Conservation (phyloP, 164 flowering plant genomes). For the Pachysandra terminalis region DNA sequence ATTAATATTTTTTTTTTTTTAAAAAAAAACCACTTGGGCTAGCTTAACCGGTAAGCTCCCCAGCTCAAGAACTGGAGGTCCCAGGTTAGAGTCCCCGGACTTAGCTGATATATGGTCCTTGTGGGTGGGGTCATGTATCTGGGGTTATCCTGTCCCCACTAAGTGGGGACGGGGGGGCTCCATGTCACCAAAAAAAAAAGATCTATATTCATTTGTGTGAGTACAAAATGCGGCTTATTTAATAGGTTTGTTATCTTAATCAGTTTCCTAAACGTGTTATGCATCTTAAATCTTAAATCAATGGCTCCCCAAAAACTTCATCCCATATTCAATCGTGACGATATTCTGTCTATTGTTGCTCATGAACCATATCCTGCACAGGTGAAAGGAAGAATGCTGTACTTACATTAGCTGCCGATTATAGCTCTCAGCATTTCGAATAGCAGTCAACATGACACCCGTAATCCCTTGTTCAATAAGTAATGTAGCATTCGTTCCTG, state of each 20-base stretch:
- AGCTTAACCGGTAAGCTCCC: too few relatives aligned
- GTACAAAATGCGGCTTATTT: not conserved
- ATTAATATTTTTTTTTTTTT: too few relatives aligned
- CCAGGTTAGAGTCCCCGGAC: too few relatives aligned
- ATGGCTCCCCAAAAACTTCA: not conserved
- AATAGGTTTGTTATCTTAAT: not conserved
- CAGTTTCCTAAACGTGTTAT: not conserved
- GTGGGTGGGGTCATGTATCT: too few relatives aligned
- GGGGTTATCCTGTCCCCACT: too few relatives aligned
- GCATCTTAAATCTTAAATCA: not conserved
- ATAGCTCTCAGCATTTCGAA: constrained; percentile 1
- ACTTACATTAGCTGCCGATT: constrained; percentile 14
- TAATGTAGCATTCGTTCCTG: constrained; percentile 46
- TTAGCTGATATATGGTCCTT: too few relatives aligned
- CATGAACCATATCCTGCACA: constrained; percentile 21
- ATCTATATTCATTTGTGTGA: not conserved
- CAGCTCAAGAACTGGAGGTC: too few relatives aligned
- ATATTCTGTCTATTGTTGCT: not conserved
- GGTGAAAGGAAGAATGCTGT: constrained; percentile 29
- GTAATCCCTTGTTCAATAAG: constrained; percentile 60
- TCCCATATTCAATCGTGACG: too few relatives aligned
- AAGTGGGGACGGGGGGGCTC: too few relatives aligned
- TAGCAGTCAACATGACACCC: constrained; percentile 53
- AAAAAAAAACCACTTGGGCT: too few relatives aligned
- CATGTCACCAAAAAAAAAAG: too few relatives aligned